Evolutionary conservation across 306 rosid species (phyloP), one percentile per base, ranked within the genome.

Genomic region (Sechiopsis laciniata): DNA sequence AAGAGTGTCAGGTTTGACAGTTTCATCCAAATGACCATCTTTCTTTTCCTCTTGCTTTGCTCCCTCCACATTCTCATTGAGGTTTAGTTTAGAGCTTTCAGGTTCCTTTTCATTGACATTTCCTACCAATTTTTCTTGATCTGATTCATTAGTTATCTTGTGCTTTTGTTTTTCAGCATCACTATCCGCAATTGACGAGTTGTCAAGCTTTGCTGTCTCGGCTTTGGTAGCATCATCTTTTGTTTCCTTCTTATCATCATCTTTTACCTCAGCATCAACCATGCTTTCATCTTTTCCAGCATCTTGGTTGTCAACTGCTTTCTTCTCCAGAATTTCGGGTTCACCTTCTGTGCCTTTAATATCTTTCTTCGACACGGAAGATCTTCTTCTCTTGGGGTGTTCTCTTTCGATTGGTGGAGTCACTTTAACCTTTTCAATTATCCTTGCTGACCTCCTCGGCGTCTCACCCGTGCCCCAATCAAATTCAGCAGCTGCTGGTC

Each of bases 391-490:
- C 89, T 84, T 94, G 14, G 85, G 87, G 62, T 96, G 84, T 72
- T 82, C 90, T 62, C 71, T 79, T 75, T 86, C 91, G 35, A 76
- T 78, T 4, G 86, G 79, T 59, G 90, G 79, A 76, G 80, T 53
- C 60, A 57, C 87, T 80, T 87, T 94, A 74, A 78, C 84, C 90
- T 90, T 94, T 89, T 87, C 91, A 56, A 86, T 89, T 75, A 94
- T 90, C 78, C 98, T 90, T 16, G 98, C 83, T 12, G 98, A 94
- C 78, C 98, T 86, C 80, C 98, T 86, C 3, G 96, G 98, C 63
- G 97, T 86, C 89, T 94, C 98, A 63, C 98, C 98, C 50, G 96
- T 86, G 16, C 98, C 95, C 98, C 98, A 94, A 73, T 94, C 96
- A 78, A 94, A 94, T 74, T 90, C 96, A 10, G 89, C 83, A 65